Base-by-base conservation (phyloP, 2,329 filamentous ascomycete genomes). In the Thermoascus crustaceus region DNA sequence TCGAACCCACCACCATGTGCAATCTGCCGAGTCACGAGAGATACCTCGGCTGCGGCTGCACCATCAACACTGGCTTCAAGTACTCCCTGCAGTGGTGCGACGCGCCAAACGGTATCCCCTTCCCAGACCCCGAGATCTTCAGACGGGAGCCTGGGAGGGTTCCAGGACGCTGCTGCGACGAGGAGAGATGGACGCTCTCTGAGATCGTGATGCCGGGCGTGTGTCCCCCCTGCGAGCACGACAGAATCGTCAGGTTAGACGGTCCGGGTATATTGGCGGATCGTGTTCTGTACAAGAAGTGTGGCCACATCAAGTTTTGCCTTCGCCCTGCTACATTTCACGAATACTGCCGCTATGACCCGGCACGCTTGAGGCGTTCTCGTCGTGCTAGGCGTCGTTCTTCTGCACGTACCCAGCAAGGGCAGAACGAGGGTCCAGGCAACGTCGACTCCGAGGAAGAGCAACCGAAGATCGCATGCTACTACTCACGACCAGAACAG, bases 1-100 rank as follows among this genome's bases (percentile, higher is more conserved):
- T 25, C 23, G 23, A 11, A 4, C 24, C n/a, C n/a, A n/a, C n/a
- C n/a, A n/a, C n/a, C n/a, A 46, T 46, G 44, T 46, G 44, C 36
- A 10, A 32, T 29, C 32, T 39, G 21, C 33, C 35, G 14, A 25
- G 35, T 10, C 11, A 33, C 11, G 44, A 44, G 33, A 30, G 13
- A 9, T 46, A 38, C 32, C 14, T 18, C 5, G 5, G 14, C 16
- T 46, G 44, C 34, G 23, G 32, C 4, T 42, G 44, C 21, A 32
- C n/a, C 3, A 25, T 39, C 11, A 29, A 29, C 18, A 40, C 38
- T 29, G 35, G 42, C 21, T 30, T 46, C n/a, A 42, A 39, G 18
- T 37, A 46, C 32, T 8, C 7, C 11, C 31, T 44, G 5, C 11
- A 30, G 24, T 44, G 42, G 34, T 46, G 44, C 38, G n/a, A 30